phyloP scores from a whole-genome alignment of 768 basidiomycete species.

The Lentinula lateritia region DNA sequence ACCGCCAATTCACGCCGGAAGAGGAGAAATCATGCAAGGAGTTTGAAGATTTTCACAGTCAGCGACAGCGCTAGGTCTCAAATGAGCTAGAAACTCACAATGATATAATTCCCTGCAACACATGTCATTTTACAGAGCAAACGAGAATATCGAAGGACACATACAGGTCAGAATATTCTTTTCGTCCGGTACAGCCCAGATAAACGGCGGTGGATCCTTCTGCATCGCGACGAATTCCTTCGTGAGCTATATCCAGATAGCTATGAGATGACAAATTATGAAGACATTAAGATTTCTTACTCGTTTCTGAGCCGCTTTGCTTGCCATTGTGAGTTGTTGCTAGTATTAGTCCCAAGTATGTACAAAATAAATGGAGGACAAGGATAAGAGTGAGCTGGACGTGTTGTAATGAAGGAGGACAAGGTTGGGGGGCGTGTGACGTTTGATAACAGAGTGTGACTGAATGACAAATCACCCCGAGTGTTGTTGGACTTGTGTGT shows the following conservation, averaged over 20 bases:
- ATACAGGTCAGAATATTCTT: conserved; percentile 94
- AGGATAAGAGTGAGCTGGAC: neutral
- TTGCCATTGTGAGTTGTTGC: conserved; percentile 49
- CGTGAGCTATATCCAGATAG: conserved; percentile 41
- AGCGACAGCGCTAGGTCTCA: neutral
- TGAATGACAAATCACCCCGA: neutral
- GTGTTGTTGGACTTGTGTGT: neutral
- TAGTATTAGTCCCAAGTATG: neutral
- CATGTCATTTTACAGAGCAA: neutral
- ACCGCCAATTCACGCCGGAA: too few species aligned
- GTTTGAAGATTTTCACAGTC: neutral
- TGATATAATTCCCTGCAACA: conserved; percentile 84
- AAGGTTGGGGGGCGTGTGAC: neutral
- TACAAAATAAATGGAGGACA: neutral
- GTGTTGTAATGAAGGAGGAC: neutral
- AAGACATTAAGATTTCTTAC: conserved; percentile 27
- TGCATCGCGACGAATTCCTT: conserved; percentile 95
- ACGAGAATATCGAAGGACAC: conserved; percentile 22
- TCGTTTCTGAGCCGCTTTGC: conserved; percentile 83
- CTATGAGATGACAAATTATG: neutral
- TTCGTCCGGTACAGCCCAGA: conserved; percentile 94
- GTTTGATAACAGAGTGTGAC: neutral
- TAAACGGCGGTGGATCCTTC: conserved; percentile 89
- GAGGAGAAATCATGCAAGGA: neutral
- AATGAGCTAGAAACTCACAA: conserved; percentile 44